Evolutionary conservation across 768 basidiomycete species (phyloP).

Genomic region (Tricholoma matsutake): DNA sequence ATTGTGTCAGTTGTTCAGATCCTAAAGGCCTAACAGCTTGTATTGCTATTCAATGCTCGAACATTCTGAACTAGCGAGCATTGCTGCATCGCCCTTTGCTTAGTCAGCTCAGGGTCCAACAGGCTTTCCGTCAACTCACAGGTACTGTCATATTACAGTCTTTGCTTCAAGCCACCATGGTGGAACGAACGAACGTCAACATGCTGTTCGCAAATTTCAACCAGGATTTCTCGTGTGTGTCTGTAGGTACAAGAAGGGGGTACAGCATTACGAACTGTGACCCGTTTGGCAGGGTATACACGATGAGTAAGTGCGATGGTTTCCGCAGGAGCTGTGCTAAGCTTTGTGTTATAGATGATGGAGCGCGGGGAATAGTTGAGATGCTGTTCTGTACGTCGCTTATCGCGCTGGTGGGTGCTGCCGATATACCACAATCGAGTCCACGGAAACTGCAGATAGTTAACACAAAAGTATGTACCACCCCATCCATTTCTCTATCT

Average conservation of each 20-base stretch:
- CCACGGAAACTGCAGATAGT: slow-evolving; percentile 96
- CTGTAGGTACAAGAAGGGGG: slow-evolving; percentile 91
- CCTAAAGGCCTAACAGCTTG: too few relatives aligned
- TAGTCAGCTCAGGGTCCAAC: not conserved
- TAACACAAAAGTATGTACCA: slow-evolving; percentile 82
- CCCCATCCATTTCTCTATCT: not conserved
- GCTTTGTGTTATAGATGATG: slow-evolving; percentile 62
- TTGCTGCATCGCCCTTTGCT: too few relatives aligned
- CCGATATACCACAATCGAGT: slow-evolving; percentile 86
- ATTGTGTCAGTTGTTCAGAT: too few relatives aligned
- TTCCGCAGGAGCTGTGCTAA: not conserved
- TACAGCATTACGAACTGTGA: slow-evolving; percentile 98
- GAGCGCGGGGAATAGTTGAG: slow-evolving; percentile 94
- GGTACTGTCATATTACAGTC: too few relatives aligned
- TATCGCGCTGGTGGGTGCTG: slow-evolving; percentile 94
- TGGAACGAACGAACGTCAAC: slow-evolving; percentile 39
- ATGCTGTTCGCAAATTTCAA: slow-evolving; percentile 94
- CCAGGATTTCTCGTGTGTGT: slow-evolving; percentile 97
- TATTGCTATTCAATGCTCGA: too few relatives aligned
- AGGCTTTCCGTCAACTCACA: not conserved
- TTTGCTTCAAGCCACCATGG: slow-evolving; percentile 24
- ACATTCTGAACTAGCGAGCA: too few relatives aligned
- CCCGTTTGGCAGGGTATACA: slow-evolving; percentile 94
- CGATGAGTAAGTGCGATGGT: slow-evolving; percentile 67
- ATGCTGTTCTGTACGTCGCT: slow-evolving; percentile 99